Percentiles rank a stretch among this genome's conserved stretches.
Conservation (phyloP, 768 basidiomycete species). For the Mycena albidolilacea region DNA sequence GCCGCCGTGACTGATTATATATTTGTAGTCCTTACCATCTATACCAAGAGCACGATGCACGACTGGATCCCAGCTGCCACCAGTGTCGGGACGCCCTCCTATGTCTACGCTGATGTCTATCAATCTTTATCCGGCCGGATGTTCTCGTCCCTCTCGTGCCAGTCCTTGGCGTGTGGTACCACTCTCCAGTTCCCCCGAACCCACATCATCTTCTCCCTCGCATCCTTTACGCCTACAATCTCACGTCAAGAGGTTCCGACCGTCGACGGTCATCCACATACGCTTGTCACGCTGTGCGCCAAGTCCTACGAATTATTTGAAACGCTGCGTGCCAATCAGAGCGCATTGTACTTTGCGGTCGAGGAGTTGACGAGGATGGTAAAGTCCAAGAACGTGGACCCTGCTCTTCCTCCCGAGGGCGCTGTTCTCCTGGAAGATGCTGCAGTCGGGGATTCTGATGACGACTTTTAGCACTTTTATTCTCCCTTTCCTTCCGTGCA, state of each 20-base stretch:
- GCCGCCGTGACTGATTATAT: too few relatives aligned
- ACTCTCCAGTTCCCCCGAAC: constrained; percentile 12
- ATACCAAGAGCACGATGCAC: constrained; percentile 16
- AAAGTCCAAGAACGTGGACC: neutral
- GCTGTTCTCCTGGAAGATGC: too few relatives aligned
- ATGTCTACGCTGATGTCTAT: constrained; percentile 7
- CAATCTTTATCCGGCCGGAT: neutral
- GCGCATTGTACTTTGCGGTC: neutral
- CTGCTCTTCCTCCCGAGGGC: neutral
- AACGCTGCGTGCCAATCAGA: neutral
- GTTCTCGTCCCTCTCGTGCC: constrained; percentile 6
- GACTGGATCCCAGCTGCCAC: constrained; percentile 14
- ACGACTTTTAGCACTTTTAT: neutral
- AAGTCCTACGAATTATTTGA: neutral
- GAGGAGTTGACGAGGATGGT: neutral
- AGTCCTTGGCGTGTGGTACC: neutral
- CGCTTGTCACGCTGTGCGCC: neutral
- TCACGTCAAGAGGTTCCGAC: neutral
- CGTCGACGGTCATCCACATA: constrained; percentile 1
- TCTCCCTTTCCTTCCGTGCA: neutral
- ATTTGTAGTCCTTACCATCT: constrained; percentile 4
- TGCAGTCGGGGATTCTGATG: neutral
- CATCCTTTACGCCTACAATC: neutral
- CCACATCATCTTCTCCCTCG: constrained; percentile 19
- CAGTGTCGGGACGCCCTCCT: constrained; percentile 14